Evolutionary conservation across 495 filamentous ascomycete genomes (phyloP), one percentile per base, ranked within the genome.

Genomic region (Penicillium maclennaniae): DNA sequence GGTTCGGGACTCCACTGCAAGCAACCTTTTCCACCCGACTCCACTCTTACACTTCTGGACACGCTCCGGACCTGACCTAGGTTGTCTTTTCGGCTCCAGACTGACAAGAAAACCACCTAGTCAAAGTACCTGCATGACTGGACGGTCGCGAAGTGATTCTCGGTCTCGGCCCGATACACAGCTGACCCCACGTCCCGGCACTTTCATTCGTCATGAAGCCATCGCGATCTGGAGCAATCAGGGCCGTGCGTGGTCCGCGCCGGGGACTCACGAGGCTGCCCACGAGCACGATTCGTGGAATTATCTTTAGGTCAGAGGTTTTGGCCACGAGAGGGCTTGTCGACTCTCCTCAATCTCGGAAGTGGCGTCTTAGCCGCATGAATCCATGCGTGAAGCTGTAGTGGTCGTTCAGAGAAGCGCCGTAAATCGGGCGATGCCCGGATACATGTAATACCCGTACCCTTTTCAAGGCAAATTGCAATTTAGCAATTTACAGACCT

Each of bases 381-480:
- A 34, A 14, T 40, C 38, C 4, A n/a, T 9, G 6, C 17, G 9
- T n/a, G 41, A 44, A 44, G 23, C 14, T 15, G 20, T 7, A 10
- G 20, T 15, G 23, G 23, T 19, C 44, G 49, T 44, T 40, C 27
- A 51, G 34, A 27, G 40, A 58, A 54, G 45, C 55, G 51, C 55
- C 55, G 55, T 54, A 49, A 54, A 58, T 58, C 55, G 55, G 55
- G 37, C 45, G 38, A 39, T n/a, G 37, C 8, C 10, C 27, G 27
- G 10, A 34, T 50, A 50, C 41, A 0, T 6, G 55, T 58, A 53
- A 23, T 58, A 58, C 55, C 1, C 36, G 15, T 53, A 53, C 51
- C n/a, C 28, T 47, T 19, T 43, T 27, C 14, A 14, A 28, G 17
- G n/a, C n/a, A n/a, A n/a, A n/a, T n/a, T n/a, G n/a, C n/a, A n/a